Evolutionary conservation across 139 green algal species (phyloP).

Genomic region (Micractinium conductrix): DNA sequence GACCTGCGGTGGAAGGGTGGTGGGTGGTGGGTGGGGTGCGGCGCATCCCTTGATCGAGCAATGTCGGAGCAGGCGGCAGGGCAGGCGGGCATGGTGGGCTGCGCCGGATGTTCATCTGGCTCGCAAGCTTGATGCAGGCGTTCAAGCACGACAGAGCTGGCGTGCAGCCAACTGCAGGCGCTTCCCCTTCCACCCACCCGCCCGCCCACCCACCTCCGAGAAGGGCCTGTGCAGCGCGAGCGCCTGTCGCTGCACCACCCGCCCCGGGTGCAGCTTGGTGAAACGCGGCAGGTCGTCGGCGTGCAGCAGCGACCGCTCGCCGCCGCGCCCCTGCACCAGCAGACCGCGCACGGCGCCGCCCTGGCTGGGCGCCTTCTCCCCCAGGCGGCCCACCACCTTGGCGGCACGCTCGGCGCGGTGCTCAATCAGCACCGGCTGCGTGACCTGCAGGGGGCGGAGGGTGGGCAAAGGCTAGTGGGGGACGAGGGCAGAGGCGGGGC

Average conservation of each 20-base stretch:
- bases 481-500: no score
- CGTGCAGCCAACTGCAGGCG: no score
- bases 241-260: conserved; percentile 83
- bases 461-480: no score
- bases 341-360: conserved; percentile 66
- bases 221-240: conserved; percentile 75
- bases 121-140: no score
- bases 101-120: no score
- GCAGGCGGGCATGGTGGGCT: no score
- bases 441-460: conserved; percentile 70
- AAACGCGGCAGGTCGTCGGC: conserved; percentile 87
- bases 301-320: conserved; percentile 74
- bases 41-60: no score
- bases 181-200: neutral
- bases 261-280: conserved; percentile 84
- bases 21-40: no score
- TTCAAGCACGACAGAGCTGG: no score
- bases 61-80: no score
- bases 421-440: conserved; percentile 66
- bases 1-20: conserved; percentile 52
- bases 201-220: conserved; percentile 36
- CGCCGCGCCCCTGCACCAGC: conserved; percentile 70
- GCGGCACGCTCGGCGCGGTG: conserved; percentile 71
- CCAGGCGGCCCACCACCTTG: conserved; percentile 75
- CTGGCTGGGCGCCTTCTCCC: conserved; percentile 58